phyloP scores from a whole-genome alignment of 495 filamentous ascomycete genomes.

The Xylaria castorea region DNA sequence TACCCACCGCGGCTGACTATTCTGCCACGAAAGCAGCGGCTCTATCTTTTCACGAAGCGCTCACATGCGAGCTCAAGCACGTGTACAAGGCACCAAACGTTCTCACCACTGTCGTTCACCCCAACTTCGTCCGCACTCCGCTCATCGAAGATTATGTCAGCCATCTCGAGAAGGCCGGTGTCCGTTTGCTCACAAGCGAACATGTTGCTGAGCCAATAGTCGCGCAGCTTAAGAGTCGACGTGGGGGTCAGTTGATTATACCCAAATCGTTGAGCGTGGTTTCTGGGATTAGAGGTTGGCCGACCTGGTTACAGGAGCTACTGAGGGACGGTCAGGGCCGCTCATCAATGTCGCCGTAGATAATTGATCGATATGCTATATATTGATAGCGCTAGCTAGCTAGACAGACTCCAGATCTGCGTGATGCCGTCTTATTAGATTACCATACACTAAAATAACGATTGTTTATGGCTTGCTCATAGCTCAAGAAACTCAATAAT shows the following conservation, averaged over 20 bases:
- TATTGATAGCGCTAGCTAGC: neutral
- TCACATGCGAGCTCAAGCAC: slow-evolving; percentile 32
- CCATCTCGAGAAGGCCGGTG: slow-evolving; percentile 17
- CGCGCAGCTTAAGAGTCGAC: slow-evolving; percentile 30
- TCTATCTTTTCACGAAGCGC: slow-evolving; percentile 59
- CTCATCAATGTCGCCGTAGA: neutral
- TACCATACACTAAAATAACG: neutral
- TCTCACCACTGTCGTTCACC: slow-evolving; percentile 28
- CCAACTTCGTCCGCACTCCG: slow-evolving; percentile 29
- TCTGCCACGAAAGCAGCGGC: slow-evolving; percentile 63
- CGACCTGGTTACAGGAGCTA: slow-evolving; percentile 27
- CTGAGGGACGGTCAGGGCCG: slow-evolving; percentile 10
- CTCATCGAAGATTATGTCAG: slow-evolving; percentile 21
- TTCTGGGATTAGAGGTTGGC: slow-evolving; percentile 25
- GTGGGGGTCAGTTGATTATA: slow-evolving; percentile 23
- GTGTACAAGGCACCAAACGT: slow-evolving; percentile 26
- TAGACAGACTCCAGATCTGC: neutral
- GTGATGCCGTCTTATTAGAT: neutral
- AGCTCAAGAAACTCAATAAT: neutral
- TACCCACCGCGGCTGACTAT: slow-evolving; percentile 62
- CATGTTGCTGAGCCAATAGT: slow-evolving; percentile 29
- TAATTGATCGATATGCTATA: neutral
- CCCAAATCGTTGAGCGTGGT: neutral
- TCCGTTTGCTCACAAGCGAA: slow-evolving; percentile 26
- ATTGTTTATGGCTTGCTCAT: neutral